Base-by-base conservation (phyloP, 1,284 basidiomycete species). In the Ustilago sp. region DNA sequence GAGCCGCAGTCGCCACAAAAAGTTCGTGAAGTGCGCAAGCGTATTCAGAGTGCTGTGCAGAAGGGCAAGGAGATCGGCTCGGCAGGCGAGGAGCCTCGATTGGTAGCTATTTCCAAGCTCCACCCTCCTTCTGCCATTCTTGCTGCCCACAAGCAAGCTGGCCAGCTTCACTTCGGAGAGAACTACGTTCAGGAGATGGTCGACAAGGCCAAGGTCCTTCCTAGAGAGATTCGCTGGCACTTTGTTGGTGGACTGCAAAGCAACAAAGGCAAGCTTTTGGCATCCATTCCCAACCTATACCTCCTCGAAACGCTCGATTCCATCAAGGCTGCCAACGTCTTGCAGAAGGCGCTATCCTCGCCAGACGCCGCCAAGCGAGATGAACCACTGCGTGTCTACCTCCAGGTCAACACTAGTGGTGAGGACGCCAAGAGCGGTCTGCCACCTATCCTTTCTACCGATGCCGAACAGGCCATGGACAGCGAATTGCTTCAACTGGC, bases 141-240 rank as follows among this genome's bases (percentile, higher is more conserved):
- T 53, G 92, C 92, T 5, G 83, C 80, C 0, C 76, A 85, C 69
- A 71, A 68, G 38, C 35, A 74, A 8, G 80, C 83, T 11, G 93
- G 92, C 0, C 93, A 98, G 79, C 88, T 91, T 1, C 94, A 97
- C 85, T 99, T 98, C 86, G 96, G 97, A 12, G 96, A 99, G 87
- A 99, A 99, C 86, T 99, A 98, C 85, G 94, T 95, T 6, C 93
- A 97, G 80, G 96, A 98, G 85, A 87, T 99, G 74, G 91, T 91
- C n/a, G 93, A 95, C 53, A 99, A 86, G 63, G 80, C 84, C 47
- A 75, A 77, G 31, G 84, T 85, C 2, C 73, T 86, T 15, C 84
- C 84, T 2, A 45, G 59, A 7, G 71, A 79, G 63, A 72, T 80
- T 80, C 89, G 92, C 74, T 99, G 97, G 97, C 96, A 98, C 87